Base-by-base conservation (phyloP, 2,329 filamentous ascomycete genomes). In the Pyricularia grisea region DNA sequence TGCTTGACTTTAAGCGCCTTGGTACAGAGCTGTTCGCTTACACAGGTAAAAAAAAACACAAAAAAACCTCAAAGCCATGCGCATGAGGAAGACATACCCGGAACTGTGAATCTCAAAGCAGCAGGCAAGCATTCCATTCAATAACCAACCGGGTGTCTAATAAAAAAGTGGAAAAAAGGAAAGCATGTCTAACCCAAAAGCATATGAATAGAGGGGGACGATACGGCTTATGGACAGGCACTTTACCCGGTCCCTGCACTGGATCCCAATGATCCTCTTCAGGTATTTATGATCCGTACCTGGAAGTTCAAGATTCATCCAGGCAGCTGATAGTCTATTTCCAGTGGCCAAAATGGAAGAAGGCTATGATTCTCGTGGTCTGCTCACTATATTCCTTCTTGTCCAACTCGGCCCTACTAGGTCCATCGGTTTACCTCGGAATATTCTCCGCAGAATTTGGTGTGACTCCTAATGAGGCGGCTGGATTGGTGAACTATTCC, bases 231-330 rank as follows among this genome's bases (percentile, higher is more conserved):
- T 70, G 87, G 87, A 27, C 86, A 88, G 74, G 86, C 87, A 2
- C 79, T 88, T 3, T 88, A 84, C 72, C 86, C 87, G 1, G 86
- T 88, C 0, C 86, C 87, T 1, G 84, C 85, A 1, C 82, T 87
- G 68, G 86, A 88, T 72, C 86, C 86, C 0, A 88, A 88, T 70
- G 86, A 88, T 74, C 86, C 86, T 9, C 78, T 88, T 11, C 83
- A 83, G 74, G 80, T 82, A 36, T 3, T 12, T 14, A 76, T 50
- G 4, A 50, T n/a, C 42, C 42, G 20, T 50, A 50, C 42, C 14
- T 50, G 33, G 20, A 50, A 50, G 12, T 20, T 50, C 42, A 50
- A n/a, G 0, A 6, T 2, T 50, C 7, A 42, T 5, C 17, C 3
- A 36, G 17, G 10, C 11, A 25, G 11, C 65, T 42, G 11, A 27